Evolutionary conservation across 495 filamentous ascomycete genomes (phyloP), one percentile per base, ranked within the genome.

Genomic region (Neohortaea acidophila): DNA sequence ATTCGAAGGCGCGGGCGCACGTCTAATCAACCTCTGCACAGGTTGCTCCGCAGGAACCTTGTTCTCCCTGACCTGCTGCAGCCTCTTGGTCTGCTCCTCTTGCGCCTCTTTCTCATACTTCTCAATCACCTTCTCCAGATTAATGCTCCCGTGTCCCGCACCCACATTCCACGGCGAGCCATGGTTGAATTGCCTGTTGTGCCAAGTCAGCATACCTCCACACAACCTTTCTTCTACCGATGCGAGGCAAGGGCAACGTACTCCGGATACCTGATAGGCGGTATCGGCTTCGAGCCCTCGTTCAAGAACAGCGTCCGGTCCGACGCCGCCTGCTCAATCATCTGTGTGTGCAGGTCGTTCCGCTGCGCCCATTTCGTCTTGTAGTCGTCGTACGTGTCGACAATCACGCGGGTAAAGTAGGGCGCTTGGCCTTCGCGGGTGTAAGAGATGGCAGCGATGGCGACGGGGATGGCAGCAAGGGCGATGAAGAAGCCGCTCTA

Each of bases 401-500:
- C 50, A 50, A 84, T 77, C 39, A 71, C 51, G 39, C 64, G 61
- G 14, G 76, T 69, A 33, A 83, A 57, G 36, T 54, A 63, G 9
- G 75, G 66, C 38, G 63, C 52, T 22, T 64, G 62, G 36, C 70
- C 66, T 12, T 55, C 52, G 15, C 68, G 63, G 45, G 64, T 43
- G 13, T 63, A 55, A 66, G 79, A 84, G 24, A 80, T 50, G 29
- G 67, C 60, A 56, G 72, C 64, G 23, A 56, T 66, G 22, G 56
- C 54, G 26, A 69, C 59, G 31, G 77, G 72, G 26, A 81, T 55
- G 29, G 64, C 59, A 38, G 69, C 75, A 29, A 79, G 53, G 41
- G 66, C 56, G 41, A 80, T 51, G 59, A 75, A 85, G 62, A 85
- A 81, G 39, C 65, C 68, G 44, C 58, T 62, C 77, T 82, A 52